Evolutionary conservation across 1,284 basidiomycete genomes (phyloP).

Genomic region (Fistulina hepatica): DNA sequence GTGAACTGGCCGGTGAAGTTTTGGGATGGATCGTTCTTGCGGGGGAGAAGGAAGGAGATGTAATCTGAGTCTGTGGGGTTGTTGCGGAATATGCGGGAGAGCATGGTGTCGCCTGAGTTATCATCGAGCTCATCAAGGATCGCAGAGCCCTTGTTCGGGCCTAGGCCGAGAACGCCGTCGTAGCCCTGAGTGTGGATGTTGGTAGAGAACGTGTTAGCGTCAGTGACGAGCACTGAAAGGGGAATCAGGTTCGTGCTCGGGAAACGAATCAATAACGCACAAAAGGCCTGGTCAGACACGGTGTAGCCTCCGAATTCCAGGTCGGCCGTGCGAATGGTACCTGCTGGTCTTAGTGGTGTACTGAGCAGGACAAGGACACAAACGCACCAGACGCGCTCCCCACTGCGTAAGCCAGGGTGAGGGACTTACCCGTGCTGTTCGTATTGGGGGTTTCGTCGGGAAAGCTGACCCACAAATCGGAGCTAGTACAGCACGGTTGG

Average conservation of each 20-base stretch:
- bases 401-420: constrained; percentile 56
- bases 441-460: constrained; percentile 35
- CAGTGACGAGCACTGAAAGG: constrained; percentile 46
- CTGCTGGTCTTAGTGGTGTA: constrained; percentile 25
- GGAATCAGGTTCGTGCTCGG: constrained; percentile 3
- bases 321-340: constrained; percentile 46
- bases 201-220: constrained; percentile 56
- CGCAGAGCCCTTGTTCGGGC: constrained; percentile 59
- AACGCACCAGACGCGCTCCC: constrained; percentile 49
- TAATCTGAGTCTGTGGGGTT: constrained; percentile 47
- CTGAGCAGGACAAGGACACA: neutral
- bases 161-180: constrained; percentile 62
- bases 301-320: constrained; percentile 46
- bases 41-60: constrained; percentile 57
- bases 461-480: constrained; percentile 55
- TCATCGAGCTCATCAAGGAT: constrained; percentile 47
- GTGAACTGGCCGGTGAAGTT: constrained; percentile 46
- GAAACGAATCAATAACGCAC: constrained; percentile 30
- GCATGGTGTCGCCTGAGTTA: constrained; percentile 34
- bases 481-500: constrained; percentile 26
- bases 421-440: constrained; percentile 43
- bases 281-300: constrained; percentile 56
- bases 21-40: constrained; percentile 42
- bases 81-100: constrained; percentile 51
- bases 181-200: constrained; percentile 52